These are phyloP conservation scores for Rhizomucor pusillus DNA, from an alignment of 371 early-diverging fungal genomes.

Conservation along the genomic window DNA sequence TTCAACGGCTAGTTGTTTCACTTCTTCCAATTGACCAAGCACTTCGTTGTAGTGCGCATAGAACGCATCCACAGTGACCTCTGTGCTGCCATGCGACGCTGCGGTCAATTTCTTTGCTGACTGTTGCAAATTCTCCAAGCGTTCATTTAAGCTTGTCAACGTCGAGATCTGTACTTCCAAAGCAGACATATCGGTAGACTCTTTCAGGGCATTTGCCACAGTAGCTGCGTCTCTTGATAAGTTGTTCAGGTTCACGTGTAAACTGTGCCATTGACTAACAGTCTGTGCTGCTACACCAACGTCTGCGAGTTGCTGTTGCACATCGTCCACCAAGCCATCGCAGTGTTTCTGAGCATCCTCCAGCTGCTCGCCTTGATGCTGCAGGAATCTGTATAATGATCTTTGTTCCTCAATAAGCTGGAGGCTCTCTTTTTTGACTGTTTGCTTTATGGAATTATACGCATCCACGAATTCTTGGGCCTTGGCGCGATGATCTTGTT, in stretches of 20 bases:
- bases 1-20: not conserved
- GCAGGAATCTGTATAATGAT: constrained; percentile 8
- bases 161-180: too few species aligned
- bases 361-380: constrained; percentile 9
- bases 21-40: too few species aligned
- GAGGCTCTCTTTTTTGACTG: constrained; percentile 2
- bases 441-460: not conserved
- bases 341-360: constrained; percentile 4
- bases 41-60: too few species aligned
- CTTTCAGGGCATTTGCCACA: too few species aligned
- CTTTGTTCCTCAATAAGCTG: constrained; percentile 6
- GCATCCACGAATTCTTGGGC: not conserved
- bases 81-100: too few species aligned
- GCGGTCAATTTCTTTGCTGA: too few species aligned
- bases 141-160: too few species aligned
- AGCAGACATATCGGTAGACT: too few species aligned
- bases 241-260: too few species aligned
- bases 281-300: not conserved
- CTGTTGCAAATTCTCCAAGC: too few species aligned
- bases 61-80: too few species aligned
- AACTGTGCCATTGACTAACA: not conserved
- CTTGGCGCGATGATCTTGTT: not conserved
- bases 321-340: not conserved
- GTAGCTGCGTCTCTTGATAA: too few species aligned
- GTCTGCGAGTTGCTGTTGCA: not conserved